These are phyloP conservation scores for Casaregolazyma lundiana DNA, from an alignment of 1,139 yeast species.

Conservation along the genomic window DNA sequence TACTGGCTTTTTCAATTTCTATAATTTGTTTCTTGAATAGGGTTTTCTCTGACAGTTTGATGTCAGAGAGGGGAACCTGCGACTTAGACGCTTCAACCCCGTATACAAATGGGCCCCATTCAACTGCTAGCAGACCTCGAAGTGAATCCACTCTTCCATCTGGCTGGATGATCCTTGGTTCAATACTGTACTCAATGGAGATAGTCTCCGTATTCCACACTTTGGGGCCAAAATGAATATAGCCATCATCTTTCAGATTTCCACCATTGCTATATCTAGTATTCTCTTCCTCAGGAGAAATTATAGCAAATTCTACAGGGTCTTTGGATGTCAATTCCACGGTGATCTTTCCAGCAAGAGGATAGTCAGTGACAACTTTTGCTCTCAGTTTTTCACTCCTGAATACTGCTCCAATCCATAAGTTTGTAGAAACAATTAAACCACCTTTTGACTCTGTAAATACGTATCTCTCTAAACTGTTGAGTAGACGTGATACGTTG, in stretches of 20 bases:
- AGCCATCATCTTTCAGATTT: slow-evolving; percentile 6
- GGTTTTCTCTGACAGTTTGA: neutral
- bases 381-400: slow-evolving; percentile 1
- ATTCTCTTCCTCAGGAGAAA: slow-evolving; percentile 2
- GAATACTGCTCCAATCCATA: slow-evolving; percentile 9
- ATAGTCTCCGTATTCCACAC: slow-evolving; percentile 9
- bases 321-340: slow-evolving; percentile 3
- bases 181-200: slow-evolving; percentile 6
- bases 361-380: slow-evolving; percentile 6
- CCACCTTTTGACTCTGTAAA: slow-evolving; percentile 1
- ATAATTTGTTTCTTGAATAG: slow-evolving; percentile 1
- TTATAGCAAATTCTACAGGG: slow-evolving; percentile 3
- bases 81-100: slow-evolving; percentile 6
- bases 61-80: slow-evolving; percentile 4
- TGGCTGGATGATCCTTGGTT: slow-evolving; percentile 4
- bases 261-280: neutral
- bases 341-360: slow-evolving; percentile 4
- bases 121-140: slow-evolving; percentile 11
- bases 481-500: slow-evolving; percentile 18
- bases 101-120: slow-evolving; percentile 13
- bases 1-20: neutral
- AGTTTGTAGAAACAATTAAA: slow-evolving; percentile 2
- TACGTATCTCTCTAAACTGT: slow-evolving; percentile 7
- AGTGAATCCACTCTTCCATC: slow-evolving; percentile 6
- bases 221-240: slow-evolving; percentile 6